Base-by-base conservation (phyloP, 2,329 filamentous ascomycete species). In the Fusarium sp. region DNA sequence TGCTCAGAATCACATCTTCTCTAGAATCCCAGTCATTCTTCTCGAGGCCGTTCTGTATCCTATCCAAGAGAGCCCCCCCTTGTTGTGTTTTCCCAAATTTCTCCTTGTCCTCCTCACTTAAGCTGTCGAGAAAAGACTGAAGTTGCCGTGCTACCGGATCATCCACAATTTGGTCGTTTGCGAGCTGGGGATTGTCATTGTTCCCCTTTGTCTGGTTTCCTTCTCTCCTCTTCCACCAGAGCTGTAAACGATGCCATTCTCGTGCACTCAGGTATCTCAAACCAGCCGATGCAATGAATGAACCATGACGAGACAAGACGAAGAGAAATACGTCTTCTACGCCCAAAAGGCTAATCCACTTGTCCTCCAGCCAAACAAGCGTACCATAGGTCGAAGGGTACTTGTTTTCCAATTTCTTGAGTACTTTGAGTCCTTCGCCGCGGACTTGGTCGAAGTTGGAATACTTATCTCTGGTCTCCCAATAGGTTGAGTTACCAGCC, bases 171-270 rank as follows among this genome's bases (percentile, higher is more conserved):
- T 7, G 1, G 15, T 52, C 12, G 2, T 12, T 32, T 14, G 12
- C 19, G 10, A 14, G 11, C 9, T n/a, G 17, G 2, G 2, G 2
- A 5, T 3, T 3, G 17, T 7, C 15, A 7, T 10, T 46, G 3
- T 11, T 21, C 34, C 17, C 9, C 4, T 3, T 7, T 10, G 4
- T 17, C 21, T 10, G 20, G 2, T 8, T 6, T 9, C 17, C 4
- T 12, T 26, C 8, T n/a, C 28, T 5, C 4, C 12, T 10, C 4
- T 4, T n/a, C 28, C n/a, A 21, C 42, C 51, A 39, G 1, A 3
- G 2, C 6, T 10, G 2, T 2, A 23, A 3, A 4, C 6, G 0
- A 1, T 17, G 4, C 32, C 51, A 47, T 8, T 1, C 3, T 17
- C 3, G 17, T 7, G 4, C 5, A 2, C 23, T 30, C 7, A 10